These are phyloP conservation scores for Sugiyamaella americana DNA, from an alignment of 805 yeast species.

Conservation along the genomic window DNA sequence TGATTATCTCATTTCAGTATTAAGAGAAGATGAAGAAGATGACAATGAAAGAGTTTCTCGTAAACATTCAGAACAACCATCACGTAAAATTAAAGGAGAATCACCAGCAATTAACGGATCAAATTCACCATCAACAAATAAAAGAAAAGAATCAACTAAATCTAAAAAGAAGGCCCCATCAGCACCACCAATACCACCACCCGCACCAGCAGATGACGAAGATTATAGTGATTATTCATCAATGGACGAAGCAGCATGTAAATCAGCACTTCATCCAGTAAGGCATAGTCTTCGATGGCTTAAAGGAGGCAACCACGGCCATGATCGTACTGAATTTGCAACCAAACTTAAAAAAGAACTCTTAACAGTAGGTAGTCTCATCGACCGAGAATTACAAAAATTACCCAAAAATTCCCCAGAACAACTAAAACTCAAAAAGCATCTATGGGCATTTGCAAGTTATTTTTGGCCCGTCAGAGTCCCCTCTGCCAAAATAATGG, in stretches of 20 bases:
- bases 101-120: neutral
- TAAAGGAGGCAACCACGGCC: slow-evolving; percentile 64
- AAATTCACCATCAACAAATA: neutral
- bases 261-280: slow-evolving; percentile 56
- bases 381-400: slow-evolving; percentile 38
- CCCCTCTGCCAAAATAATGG: slow-evolving; percentile 56
- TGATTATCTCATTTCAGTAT: slow-evolving; percentile 71
- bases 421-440: slow-evolving; percentile 44
- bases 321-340: slow-evolving; percentile 75
- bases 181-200: neutral
- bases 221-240: slow-evolving; percentile 56
- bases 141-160: neutral
- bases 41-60: neutral
- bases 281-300: slow-evolving; percentile 58
- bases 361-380: slow-evolving; percentile 67
- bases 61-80: slow-evolving; percentile 1
- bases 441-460: slow-evolving; percentile 79
- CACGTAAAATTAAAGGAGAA: slow-evolving; percentile 1
- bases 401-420: slow-evolving; percentile 16
- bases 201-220: slow-evolving; percentile 9
- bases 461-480: slow-evolving; percentile 85
- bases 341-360: slow-evolving; percentile 60
- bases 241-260: slow-evolving; percentile 71
- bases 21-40: slow-evolving; percentile 46
- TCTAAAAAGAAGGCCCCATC: slow-evolving; percentile 1